Base-by-base conservation (phyloP, 345 rosid species). In the Syzygium aqueum region DNA sequence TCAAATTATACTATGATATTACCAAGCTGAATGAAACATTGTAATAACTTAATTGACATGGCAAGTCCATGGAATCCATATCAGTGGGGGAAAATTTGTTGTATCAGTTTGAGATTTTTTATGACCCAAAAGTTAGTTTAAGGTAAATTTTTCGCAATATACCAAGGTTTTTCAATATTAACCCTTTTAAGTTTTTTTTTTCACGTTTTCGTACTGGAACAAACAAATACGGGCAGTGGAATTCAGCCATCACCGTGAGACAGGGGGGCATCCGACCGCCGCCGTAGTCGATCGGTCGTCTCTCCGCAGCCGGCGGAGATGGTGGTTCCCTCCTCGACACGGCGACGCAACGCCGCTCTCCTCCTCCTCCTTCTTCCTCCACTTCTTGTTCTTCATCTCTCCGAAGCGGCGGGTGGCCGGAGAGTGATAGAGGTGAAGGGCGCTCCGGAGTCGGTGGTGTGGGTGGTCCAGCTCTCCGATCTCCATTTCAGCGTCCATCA, bases 401-500 rank as follows among this genome's bases (percentile, higher is more conserved):
- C 80, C 5, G 80, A 37, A 73, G 27, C 80, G 37, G 50, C 67
- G 77, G 56, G 14, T 37, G 61, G 11, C 27, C 43, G 88, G 84
- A 91, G 92, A 85, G 95, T 96, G 84, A 91, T 95, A 23, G 90
- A 94, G 84, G 94, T 93, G 33, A 86, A 90, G 89, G 93, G 86
- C 61, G 97, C 95, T 21, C 95, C 97, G 61, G 97, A 95, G 84
- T 92, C 94, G 14, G 93, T 95, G 90, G 88, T 95, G 49, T 96
- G 98, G 99, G 94, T 91, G 56, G 99, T 97, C 89, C 99, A 97
- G 92, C 93, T 97, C 40, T 97, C 99, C 67, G 99, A 97, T 93
- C 99, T 96, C 88, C 99, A 97, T 90, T 97, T 97, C 93, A 97
- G 99, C 84, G 98, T 96, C 85, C 97, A 95, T 91, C 93, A 95